A percentile compares a stretch with the other conserved stretches of the same genome.
Evolutionary conservation across 164 flowering plant genomes (phyloP).

Genomic region (Chloranthus sessilifolius): DNA sequence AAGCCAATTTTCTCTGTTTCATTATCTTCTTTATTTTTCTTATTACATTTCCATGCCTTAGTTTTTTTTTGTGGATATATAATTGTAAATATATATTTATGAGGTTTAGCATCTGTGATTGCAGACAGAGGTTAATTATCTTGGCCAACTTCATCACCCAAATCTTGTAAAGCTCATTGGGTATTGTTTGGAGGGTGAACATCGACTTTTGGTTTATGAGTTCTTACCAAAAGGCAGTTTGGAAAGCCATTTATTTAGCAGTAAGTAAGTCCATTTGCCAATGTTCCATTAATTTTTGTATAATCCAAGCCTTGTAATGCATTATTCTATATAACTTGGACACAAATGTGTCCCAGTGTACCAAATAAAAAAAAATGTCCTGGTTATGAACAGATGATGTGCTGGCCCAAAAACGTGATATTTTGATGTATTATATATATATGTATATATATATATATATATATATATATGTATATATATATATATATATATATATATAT

Average conservation of each 20-base stretch:
- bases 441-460: too few species aligned
- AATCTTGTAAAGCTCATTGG: constrained; percentile 86
- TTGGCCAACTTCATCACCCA: constrained; percentile 80
- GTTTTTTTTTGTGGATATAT: not conserved
- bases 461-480: too few species aligned
- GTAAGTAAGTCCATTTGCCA: too few species aligned
- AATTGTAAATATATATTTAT: not conserved
- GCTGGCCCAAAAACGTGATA: too few species aligned
- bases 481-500: too few species aligned
- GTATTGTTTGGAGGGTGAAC: constrained; percentile 76
- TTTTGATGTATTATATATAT: too few species aligned
- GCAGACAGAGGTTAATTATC: constrained; percentile 83
- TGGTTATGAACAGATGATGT: too few species aligned
- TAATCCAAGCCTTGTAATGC: too few species aligned
- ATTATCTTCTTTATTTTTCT: not conserved
- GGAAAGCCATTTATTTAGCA: constrained; percentile 84
- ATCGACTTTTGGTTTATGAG: constrained; percentile 81
- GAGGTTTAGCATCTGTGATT: constrained; percentile 6
- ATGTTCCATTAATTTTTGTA: too few species aligned
- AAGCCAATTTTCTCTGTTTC: not conserved
- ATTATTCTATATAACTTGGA: too few species aligned
- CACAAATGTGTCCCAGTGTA: too few species aligned
- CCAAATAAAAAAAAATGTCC: too few species aligned
- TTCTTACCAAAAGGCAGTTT: constrained; percentile 92
- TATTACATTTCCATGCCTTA: not conserved